Base-by-base conservation (phyloP, 176 grass and related monocot species). In the Oryza australiensis region DNA sequence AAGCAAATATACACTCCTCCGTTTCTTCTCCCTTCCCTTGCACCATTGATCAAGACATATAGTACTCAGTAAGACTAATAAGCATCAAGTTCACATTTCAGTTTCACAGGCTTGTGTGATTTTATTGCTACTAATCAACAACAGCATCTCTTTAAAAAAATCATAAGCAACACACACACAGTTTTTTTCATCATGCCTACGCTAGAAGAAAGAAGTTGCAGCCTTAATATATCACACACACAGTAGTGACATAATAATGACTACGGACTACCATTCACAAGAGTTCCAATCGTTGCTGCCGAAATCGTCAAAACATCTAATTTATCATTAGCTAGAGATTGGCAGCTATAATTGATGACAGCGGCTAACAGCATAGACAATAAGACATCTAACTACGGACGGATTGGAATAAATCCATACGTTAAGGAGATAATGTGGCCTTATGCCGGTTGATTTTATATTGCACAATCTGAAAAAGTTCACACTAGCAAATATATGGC, bases 251-350 rank as follows among this genome's bases (percentile, higher is more conserved):
- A 63, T 37, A 62, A 75, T 27, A 75, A 49, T 11, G 63, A 1
- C 69, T 46, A 80, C 45, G 11, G 63, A 3, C 69, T 46, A 80
- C 35, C 60, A 59, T 88, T 83, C 62, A 88, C 51, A 74, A 57
- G 41, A 64, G 63, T 75, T 64, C 6, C 27, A 46, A 32, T 38
- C 41, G 4, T 41, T 72, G 73, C 86, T 87, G 80, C 86, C 40
- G 3, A 64, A 78, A 70, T 32, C 57, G 30, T 13, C 66, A 43
- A 38, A 69, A 22, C 28, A 76, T 48, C 49, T 48, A 64, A 64
- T 79, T 68, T 79, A 75, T 42, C 74, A 74, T 68, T 64, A 62
- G 63, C 8, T 40, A 41, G 14, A 73, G 76, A 80, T 28, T 8
- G 23, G 18, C 65, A 76, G 76, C 76, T 80, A 69, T 34, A 76